These are phyloP conservation scores for Rauvolfia tetraphylla DNA, from an alignment of 257 asterid species.

Conservation along the genomic window DNA sequence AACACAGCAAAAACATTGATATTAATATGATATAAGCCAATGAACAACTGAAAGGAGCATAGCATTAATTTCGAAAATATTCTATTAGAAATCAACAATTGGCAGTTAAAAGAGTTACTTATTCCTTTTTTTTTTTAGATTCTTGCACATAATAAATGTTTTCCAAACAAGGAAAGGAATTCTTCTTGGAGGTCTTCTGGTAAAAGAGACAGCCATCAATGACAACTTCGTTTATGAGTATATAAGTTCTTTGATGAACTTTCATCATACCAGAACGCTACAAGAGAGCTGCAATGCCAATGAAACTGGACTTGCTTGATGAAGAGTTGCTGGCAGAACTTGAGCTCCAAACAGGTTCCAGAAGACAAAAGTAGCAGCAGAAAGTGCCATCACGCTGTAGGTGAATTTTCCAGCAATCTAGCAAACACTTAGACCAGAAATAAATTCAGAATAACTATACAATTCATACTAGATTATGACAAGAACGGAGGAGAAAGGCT, in stretches of 20 bases:
- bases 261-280: slow-evolving; percentile 80
- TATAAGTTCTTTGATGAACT: slow-evolving; percentile 1
- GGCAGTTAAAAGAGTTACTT: neutral
- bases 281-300: slow-evolving; percentile 98
- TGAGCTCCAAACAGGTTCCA: slow-evolving; percentile 85
- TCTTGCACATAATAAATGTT: neutral
- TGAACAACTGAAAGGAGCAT: neutral
- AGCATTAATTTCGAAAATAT: neutral
- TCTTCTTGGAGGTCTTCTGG: neutral
- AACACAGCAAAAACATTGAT: neutral
- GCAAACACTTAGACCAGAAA: slow-evolving; percentile 13
- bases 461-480: slow-evolving; percentile 2
- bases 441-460: slow-evolving; percentile 1
- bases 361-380: slow-evolving; percentile 95
- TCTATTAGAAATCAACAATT: neutral
- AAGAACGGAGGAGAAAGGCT: neutral
- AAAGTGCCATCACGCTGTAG: slow-evolving; percentile 92
- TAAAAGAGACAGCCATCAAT: neutral
- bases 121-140: neutral
- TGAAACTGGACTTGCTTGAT: slow-evolving; percentile 87
- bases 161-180: neutral
- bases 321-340: slow-evolving; percentile 75
- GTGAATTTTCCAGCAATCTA: slow-evolving; percentile 98
- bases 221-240: neutral
- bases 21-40: neutral